phyloP scores from a whole-genome alignment of 768 basidiomycete species.

The Erythrobasidium yunnanense region DNA sequence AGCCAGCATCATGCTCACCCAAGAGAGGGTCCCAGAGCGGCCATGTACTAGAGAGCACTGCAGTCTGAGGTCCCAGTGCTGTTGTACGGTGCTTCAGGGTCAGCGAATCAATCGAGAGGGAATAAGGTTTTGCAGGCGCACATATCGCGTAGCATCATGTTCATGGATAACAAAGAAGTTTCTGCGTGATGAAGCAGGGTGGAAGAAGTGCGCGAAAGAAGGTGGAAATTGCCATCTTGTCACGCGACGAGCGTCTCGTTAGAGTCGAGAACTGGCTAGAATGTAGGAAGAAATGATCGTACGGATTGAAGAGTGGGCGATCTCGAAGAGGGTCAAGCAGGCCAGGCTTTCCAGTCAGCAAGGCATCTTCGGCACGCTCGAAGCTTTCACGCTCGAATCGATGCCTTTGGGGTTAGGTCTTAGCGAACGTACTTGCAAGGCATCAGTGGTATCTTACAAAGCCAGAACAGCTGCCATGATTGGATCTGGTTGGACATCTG shows the following conservation, averaged over 20 bases:
- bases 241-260: not conserved
- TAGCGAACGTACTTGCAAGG: no score
- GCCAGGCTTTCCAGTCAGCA: not conserved
- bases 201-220: not conserved
- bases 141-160: not conserved
- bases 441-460: no score
- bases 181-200: not conserved
- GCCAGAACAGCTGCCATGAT: no score
- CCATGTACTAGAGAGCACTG: not conserved
- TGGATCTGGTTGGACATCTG: no score
- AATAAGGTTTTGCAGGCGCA: not conserved
- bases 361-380: not conserved
- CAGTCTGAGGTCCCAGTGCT: not conserved
- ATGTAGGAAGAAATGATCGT: no score
- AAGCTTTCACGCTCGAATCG: not conserved
- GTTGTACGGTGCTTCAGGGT: not conserved
- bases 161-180: slow-evolving; percentile 6
- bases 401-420: no score
- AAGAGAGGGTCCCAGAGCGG: not conserved
- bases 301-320: not conserved
- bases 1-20: not conserved
- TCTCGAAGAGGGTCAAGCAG: not conserved
- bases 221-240: not conserved
- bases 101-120: not conserved
- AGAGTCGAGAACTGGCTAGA: not conserved